Evolutionary conservation across 2,329 filamentous ascomycete species (phyloP).

Genomic region (Trichoderma gracile): DNA sequence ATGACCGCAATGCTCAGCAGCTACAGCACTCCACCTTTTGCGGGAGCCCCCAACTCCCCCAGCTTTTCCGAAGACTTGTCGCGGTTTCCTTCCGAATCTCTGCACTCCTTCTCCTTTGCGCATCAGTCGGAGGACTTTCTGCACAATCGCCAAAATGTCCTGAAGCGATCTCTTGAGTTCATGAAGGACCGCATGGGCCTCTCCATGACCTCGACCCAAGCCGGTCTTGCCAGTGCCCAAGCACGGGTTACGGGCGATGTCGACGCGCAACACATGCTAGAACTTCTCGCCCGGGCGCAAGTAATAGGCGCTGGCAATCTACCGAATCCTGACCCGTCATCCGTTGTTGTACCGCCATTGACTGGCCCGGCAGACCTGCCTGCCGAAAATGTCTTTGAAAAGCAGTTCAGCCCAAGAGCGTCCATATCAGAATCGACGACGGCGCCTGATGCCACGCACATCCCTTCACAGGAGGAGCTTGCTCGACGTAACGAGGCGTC

Average conservation of each 20-base stretch:
- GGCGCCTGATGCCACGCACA: constrained; percentile 40
- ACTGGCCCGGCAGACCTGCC: constrained; percentile 77
- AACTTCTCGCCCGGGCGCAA: constrained; percentile 79
- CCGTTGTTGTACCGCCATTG: constrained; percentile 58
- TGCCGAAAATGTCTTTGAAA: constrained; percentile 81
- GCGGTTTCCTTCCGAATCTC: constrained; percentile 89
- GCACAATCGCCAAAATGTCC: constrained; percentile 85
- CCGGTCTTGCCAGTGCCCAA: constrained; percentile 79
- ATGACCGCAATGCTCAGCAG: constrained; percentile 66
- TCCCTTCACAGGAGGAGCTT: constrained; percentile 33
- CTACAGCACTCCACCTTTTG: constrained; percentile 54
- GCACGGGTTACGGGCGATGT: constrained; percentile 79
- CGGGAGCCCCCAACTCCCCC: constrained; percentile 69
- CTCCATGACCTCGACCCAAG: constrained; percentile 64
- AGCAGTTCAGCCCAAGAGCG: constrained; percentile 65
- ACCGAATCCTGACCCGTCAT: constrained; percentile 48
- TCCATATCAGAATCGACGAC: constrained; percentile 53
- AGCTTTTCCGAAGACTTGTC: constrained; percentile 84
- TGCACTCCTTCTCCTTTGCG: constrained; percentile 98
- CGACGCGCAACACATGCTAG: constrained; percentile 87
- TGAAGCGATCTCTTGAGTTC: constrained; percentile 94
- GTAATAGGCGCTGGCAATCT: constrained; percentile 70
- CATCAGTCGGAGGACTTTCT: constrained; percentile 91
- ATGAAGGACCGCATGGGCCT: constrained; percentile 91
- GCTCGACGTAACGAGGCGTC: constrained; percentile 24